Evolutionary conservation across 805 yeast species (phyloP), one percentile per base, ranked within the genome.

Genomic region (Myxozyma monticola): DNA sequence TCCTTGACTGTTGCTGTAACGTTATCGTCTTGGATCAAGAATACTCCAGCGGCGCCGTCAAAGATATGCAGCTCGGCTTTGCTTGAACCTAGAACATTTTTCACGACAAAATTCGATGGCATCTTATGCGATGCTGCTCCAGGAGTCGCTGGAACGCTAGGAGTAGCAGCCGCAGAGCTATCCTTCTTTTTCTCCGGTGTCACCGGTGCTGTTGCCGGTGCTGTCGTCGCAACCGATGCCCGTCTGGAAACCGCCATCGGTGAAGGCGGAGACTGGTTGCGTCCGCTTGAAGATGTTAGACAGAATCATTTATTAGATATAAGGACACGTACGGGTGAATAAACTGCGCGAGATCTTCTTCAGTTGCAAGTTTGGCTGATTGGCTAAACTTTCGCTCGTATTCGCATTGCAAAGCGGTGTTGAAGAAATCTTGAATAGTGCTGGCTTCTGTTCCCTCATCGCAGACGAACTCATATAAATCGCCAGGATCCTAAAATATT

Each of bases 401-500:
- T 60, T 83, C 79, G 62, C 96, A 87, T 49, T 77, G 77, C 61
- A 79, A 76, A 12, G 88, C 72, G 0, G 81, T 72, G 22, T 71
- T 64, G 70, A 84, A 77, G 65, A 91, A 91, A 37, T 74, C 73
- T 28, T 83, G 80, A 34, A 84, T 78, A 34, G 81, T 75, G 22
- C 74, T 78, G 14, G 71, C 61, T 5, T 60, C 45, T 5, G 64
- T 44, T n/a, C 76, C 75, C 41, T 76, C 76, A 54, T 81, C 87
- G 42, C 88, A 79, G 20, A 85, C 75, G 68, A 87, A 90, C 67
- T 89, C 95, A 67, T 84, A 88, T 56, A 74, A 70, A 62, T 90
- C 97, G 21, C 88, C 96, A 4, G 76, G 74, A 61, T 90, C 96
- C 56, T 51, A 20, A 10, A 18, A 15, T 21, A 15, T 37, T 20